A percentile compares a stretch with the other conserved stretches of the same genome.
Evolutionary conservation across 2,329 filamentous ascomycete genomes (phyloP).

Genomic region (Colletotrichum godetiae): DNA sequence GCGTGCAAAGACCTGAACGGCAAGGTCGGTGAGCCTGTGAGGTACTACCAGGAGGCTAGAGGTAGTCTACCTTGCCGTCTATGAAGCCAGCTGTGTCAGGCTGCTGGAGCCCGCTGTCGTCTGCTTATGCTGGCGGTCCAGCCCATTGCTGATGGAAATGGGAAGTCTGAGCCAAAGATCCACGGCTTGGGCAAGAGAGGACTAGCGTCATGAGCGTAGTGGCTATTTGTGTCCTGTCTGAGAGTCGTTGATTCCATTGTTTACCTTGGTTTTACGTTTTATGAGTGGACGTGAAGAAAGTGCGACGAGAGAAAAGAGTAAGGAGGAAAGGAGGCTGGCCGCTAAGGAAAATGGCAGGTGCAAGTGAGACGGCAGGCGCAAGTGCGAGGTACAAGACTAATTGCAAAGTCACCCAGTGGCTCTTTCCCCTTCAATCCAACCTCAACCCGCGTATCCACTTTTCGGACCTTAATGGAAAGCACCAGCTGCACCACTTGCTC

Average conservation of each 20-base stretch:
- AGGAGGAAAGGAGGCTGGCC: constrained; percentile 19
- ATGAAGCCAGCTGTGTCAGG: constrained; percentile 25
- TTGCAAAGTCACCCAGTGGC: background rate
- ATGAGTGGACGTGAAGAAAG: background rate
- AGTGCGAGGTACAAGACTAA: background rate
- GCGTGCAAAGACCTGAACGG: background rate
- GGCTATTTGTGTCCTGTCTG: constrained; percentile 19
- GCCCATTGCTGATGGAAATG: background rate
- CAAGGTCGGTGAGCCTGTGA: background rate
- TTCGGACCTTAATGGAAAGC: background rate
- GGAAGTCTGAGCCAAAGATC: background rate
- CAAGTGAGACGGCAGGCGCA: constrained; percentile 8
- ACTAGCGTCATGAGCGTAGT: background rate
- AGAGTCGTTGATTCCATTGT: constrained; percentile 23
- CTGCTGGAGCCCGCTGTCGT: constrained; percentile 18
- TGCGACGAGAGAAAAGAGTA: constrained; percentile 19
- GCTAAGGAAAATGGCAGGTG: constrained; percentile 4
- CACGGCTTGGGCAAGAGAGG: background rate
- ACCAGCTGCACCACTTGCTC: background rate
- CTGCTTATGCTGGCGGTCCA: constrained; percentile 5
- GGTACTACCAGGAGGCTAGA: background rate
- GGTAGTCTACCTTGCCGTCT: background rate
- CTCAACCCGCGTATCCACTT: constrained; percentile 24
- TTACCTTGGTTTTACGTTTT: constrained; percentile 4
- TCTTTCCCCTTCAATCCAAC: constrained; percentile 22